Conservation (phyloP, 345 rosid genomes). For the Syzygium jambos region DNA sequence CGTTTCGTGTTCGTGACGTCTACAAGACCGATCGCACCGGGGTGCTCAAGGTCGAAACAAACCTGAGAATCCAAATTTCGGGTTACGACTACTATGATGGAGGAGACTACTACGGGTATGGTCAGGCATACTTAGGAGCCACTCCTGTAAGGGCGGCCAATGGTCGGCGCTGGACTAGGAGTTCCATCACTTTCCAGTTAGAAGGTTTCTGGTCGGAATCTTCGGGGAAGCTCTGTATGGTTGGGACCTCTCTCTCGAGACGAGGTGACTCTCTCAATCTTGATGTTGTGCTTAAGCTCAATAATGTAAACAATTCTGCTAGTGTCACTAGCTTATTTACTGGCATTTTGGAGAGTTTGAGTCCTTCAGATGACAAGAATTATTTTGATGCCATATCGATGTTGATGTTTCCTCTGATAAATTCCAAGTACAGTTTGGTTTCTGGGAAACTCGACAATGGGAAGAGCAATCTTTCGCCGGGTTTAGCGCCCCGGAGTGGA, state of each 20-base stretch:
- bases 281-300: conserved; percentile 31
- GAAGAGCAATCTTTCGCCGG: neutral
- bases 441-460: conserved; percentile 1
- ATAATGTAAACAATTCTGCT: conserved; percentile 12
- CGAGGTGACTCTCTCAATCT: conserved; percentile 3
- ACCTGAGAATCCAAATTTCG: neutral
- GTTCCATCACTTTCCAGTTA: conserved; percentile 12
- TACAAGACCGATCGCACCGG: conserved; percentile 3
- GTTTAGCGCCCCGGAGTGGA: conserved; percentile 1
- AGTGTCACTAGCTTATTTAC: conserved; percentile 25
- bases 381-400: conserved; percentile 29
- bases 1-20: neutral
- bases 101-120: neutral
- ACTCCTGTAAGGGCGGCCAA: neutral
- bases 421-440: conserved; percentile 6
- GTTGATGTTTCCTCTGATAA: conserved; percentile 19
- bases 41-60: conserved; percentile 8
- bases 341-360: conserved; percentile 33
- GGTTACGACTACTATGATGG: neutral
- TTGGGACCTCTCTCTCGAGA: conserved; percentile 10
- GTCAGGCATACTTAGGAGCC: neutral
- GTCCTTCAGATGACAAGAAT: conserved; percentile 4
- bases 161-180: neutral
- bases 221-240: conserved; percentile 40
- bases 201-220: conserved; percentile 41